Base-by-base conservation (phyloP, 176 grass and related monocot species). In the Panicum miliaceum region DNA sequence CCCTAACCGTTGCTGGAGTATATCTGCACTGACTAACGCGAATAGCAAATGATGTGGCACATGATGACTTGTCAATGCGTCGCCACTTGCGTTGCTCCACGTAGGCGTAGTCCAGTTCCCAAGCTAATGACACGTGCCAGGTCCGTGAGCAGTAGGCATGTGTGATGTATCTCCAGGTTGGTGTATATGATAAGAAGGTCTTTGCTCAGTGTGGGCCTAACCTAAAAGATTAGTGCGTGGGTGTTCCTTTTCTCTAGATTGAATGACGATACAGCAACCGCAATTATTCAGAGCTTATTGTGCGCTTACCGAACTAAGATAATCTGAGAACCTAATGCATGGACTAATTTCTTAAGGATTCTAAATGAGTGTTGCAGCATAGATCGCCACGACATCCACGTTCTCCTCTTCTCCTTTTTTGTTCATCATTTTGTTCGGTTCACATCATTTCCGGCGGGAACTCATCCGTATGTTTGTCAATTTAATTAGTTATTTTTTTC, bases 301-400 rank as follows among this genome's bases (percentile, higher is more conserved):
- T 84, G 87, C 48, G 38, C 70, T 68, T 37, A 76, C 76, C 76
- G 61, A 85, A 89, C 76, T 57, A 59, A 65, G 68, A 47, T 81
- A 81, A 86, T 81, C 5, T 0, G 65, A 40, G 9, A 65, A 5
- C 59, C 58, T 65, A 70, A 23, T 45, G 14, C 2, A 26, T 45
- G 14, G 5, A 26, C 12, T 23, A 22, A 20, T 15, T 47, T 71
- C 4, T n/a, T 40, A 26, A 26, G 2, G 68, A 18, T n/a, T 26
- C 12, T 26, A 80, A 80, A 41, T 42, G 36, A 41, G 65, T 68
- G 37, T 23, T 42, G 65, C 36, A 41, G 36, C 37, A n/a, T 41
- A 68, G 0, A 42, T 22, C 22, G 36, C 8, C 37, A 68, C 9
- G 36, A 41, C 6, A 40, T 41, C 9, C 18, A 10, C 16, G 19